Evolutionary conservation across 1,284 basidiomycete species (phyloP).

Genomic region (Veloboletus limbatus): DNA sequence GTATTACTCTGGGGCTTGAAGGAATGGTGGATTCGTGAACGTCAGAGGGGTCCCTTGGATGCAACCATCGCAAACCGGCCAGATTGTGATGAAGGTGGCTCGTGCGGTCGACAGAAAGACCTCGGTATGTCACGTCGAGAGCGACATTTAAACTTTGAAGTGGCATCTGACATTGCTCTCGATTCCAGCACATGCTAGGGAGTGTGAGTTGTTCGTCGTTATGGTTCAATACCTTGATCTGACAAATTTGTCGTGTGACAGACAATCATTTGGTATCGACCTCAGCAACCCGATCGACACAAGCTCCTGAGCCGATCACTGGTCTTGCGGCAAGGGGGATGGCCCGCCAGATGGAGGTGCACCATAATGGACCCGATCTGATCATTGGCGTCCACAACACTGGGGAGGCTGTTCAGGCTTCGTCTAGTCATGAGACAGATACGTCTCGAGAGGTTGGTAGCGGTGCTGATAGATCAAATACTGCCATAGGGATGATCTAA

Average conservation of each 20-base stretch:
- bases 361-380: background rate
- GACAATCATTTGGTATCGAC: conserved; percentile 48
- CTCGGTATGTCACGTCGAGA: conserved; percentile 45
- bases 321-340: conserved; percentile 1
- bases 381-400: background rate
- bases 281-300: conserved; percentile 5
- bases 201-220: conserved; percentile 49
- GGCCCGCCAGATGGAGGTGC: conserved; percentile 2
- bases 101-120: conserved; percentile 59
- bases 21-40: conserved; percentile 78
- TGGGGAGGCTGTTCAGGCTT: conserved; percentile 6
- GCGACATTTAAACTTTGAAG: background rate
- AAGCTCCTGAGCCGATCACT: conserved; percentile 1
- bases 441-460: background rate
- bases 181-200: conserved; percentile 58
- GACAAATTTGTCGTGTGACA: conserved; percentile 22
- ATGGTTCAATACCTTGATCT: background rate
- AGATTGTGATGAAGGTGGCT: conserved; percentile 60
- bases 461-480: background rate
- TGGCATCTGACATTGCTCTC: conserved; percentile 8
- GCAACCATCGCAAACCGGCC: conserved; percentile 49
- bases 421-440: background rate
- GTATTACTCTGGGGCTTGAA: conserved; percentile 69
- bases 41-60: conserved; percentile 61
- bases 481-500: background rate